Evolutionary conservation across 2,329 filamentous ascomycete species (phyloP).

Genomic region (Xylariaceae sp.): DNA sequence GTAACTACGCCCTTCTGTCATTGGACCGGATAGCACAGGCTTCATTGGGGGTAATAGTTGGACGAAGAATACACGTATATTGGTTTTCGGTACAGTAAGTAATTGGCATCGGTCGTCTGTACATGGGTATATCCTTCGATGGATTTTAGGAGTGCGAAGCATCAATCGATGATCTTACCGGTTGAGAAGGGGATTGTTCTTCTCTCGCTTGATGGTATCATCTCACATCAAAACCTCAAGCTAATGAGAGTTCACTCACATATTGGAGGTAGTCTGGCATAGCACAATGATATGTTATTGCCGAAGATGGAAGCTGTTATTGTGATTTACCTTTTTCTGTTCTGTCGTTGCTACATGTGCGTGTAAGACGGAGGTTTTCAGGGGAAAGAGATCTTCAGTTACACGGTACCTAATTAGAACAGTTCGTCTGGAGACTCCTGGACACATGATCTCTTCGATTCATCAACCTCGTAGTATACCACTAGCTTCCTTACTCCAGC

Average conservation of each 20-base stretch:
- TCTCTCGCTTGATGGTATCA: not conserved
- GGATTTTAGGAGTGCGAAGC: not conserved
- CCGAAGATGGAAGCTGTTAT: not conserved
- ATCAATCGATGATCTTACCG: no score
- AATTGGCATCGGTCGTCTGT: not conserved
- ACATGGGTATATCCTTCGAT: not conserved
- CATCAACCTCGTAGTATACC: not conserved
- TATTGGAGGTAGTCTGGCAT: not conserved
- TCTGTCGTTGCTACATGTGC: not conserved
- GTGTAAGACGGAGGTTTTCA: not conserved
- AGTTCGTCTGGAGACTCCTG: constrained; percentile 1
- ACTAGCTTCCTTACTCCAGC: not conserved
- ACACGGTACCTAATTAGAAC: not conserved
- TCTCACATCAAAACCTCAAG: not conserved
- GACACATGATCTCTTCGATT: not conserved
- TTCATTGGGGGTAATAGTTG: no score
- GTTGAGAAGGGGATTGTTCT: not conserved
- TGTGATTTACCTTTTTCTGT: not conserved
- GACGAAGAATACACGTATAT: no score
- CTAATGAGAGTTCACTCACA: not conserved
- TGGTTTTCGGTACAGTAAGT: not conserved
- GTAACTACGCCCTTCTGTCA: no score
- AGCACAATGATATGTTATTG: not conserved
- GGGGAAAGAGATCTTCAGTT: not conserved
- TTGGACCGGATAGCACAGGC: no score